A percentile compares a stretch with the other conserved stretches of the same genome.
These are phyloP conservation scores for Inga oerstediana DNA, from an alignment of 306 rosid genomes.

Conservation along the genomic window DNA sequence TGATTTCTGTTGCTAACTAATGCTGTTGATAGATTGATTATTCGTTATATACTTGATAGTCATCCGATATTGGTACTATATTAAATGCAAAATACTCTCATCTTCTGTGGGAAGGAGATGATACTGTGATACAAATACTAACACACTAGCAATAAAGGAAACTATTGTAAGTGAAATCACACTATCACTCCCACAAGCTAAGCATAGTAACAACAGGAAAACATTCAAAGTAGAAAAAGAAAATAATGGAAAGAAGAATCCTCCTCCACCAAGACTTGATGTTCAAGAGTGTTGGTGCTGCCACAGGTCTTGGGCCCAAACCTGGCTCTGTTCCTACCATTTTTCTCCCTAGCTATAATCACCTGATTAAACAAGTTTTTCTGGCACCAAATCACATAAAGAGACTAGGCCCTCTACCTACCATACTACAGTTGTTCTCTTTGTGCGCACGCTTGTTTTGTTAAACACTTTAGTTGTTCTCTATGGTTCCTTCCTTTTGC, in stretches of 20 bases:
- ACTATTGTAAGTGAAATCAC: not conserved
- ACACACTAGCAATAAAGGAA: not conserved
- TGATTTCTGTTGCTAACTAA: not conserved
- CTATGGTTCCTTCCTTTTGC: not conserved
- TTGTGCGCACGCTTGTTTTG: no score
- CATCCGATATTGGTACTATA: not conserved
- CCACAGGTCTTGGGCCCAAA: no score
- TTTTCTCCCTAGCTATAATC: no score
- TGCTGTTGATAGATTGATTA: conserved; percentile 8
- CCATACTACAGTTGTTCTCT: not conserved
- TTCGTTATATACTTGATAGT: conserved; percentile 14
- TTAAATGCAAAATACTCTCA: not conserved
- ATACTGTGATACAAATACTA: not conserved
- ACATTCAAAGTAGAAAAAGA: not conserved
- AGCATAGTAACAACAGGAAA: not conserved
- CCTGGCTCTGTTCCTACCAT: no score
- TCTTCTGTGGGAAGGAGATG: not conserved
- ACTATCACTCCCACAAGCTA: not conserved
- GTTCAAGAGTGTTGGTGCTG: not conserved
- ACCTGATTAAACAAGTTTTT: no score
- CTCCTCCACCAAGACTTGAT: not conserved
- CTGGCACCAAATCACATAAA: no score
- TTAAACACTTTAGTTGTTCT: not conserved
- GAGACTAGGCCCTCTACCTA: not conserved
- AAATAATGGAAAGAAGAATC: not conserved